Base-by-base conservation (phyloP, 2,329 filamentous ascomycete genomes). In the Aspergillus sp. region DNA sequence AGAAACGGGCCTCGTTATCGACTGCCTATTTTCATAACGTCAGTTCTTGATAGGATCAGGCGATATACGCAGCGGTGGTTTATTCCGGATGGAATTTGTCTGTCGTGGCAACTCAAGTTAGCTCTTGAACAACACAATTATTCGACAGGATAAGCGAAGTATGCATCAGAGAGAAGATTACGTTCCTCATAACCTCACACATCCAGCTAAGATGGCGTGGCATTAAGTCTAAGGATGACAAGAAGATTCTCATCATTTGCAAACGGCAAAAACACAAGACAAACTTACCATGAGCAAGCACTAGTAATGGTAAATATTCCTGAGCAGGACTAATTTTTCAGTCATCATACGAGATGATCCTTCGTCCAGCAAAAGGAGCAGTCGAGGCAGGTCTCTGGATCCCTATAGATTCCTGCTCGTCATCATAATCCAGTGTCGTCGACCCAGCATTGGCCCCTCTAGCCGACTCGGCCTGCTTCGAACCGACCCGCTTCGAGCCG, bases 171-270 rank as follows among this genome's bases (percentile, higher is more conserved):
- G 70, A 73, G 70, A 73, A 73, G 70, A 73, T 73, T 70, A 58
- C 50, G 54, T 55, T 72, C 70, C 64, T 61, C 69, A 70, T 61
- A 57, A 66, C 62, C 65, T 67, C 56, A 65, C 64, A 66, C 66
- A 67, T 65, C 51, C 59, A 59, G 15, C 17, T 37, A 33, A 57
- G 50, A 65, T 62, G 66, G 62, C 66, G 66, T 65, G 72, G 73
- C 69, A 72, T 57, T 94, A 84, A 80, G 89, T 77, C 88, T 94
- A 94, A 94, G 89, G 89, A 95, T 94, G 89, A 90, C 90, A 90
- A 78, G 73, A 79, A 72, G 69, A 68, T 76, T 90, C 83, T 93
- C 89, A 91, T 94, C 42, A 44, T 44, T 32, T 7, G 7, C 32
- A 19, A 33, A 15, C 25, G 35, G 5, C n/a, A 25, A 41, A 4